Evolutionary conservation across 2,329 filamentous ascomycete genomes (phyloP).

Genomic region (Stylonectria norvegica): DNA sequence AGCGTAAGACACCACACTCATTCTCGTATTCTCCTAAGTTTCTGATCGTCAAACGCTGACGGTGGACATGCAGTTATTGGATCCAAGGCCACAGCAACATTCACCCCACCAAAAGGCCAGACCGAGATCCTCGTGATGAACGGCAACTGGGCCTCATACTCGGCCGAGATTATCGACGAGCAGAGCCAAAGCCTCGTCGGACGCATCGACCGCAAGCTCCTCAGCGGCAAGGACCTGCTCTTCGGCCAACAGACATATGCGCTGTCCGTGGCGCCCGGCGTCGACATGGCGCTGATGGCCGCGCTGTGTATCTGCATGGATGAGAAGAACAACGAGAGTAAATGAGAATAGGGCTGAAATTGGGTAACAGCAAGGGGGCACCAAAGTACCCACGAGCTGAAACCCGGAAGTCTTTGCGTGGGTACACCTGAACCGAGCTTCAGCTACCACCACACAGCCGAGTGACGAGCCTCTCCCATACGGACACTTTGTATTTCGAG

Average conservation of each 20-base stretch:
- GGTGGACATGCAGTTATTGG: constrained; percentile 41
- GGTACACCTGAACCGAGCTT: too few species aligned
- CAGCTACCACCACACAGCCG: too few species aligned
- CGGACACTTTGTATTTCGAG: too few species aligned
- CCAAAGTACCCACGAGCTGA: too few species aligned
- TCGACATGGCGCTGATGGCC: constrained; percentile 63
- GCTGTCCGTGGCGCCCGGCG: constrained; percentile 59
- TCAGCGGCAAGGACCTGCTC: constrained; percentile 56
- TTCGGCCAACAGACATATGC: constrained; percentile 64
- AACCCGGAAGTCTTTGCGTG: too few species aligned
- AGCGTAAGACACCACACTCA: constrained; percentile 37
- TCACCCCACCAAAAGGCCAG: constrained; percentile 47
- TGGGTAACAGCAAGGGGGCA: too few species aligned
- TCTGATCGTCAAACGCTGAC: constrained; percentile 5
- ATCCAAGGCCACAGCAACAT: constrained; percentile 54
- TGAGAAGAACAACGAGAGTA: constrained; percentile 51
- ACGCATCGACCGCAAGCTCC: constrained; percentile 55
- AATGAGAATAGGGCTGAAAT: too few species aligned
- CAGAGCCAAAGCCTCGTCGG: constrained; percentile 51
- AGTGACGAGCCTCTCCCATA: too few species aligned
- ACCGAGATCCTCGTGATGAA: constrained; percentile 52
- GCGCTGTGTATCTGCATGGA: constrained; percentile 67
- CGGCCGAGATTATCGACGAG: constrained; percentile 55
- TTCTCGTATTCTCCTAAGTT: neutral
- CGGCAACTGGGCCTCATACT: constrained; percentile 58